Percentiles rank a stretch among this genome's conserved stretches.
These are phyloP conservation scores for Leptodermis oblonga DNA, from an alignment of 257 asterid species.

Conservation along the genomic window DNA sequence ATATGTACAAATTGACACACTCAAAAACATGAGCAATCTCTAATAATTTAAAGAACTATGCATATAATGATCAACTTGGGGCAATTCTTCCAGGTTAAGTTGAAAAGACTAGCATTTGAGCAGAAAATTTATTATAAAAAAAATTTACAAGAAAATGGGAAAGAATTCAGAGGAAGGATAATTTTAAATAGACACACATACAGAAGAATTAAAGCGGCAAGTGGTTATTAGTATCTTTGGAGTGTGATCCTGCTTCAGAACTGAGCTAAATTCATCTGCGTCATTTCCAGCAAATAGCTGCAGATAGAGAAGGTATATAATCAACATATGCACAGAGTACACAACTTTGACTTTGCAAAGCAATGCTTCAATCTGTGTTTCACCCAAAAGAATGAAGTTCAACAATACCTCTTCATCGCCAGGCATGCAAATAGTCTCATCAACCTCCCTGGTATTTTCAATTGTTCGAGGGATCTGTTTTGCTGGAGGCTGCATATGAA, in stretches of 20 bases:
- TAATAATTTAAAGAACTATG: no score
- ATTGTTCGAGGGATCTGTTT: constrained; percentile 70
- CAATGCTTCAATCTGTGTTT: no score
- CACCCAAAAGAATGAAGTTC: no score
- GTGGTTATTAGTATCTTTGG: constrained; percentile 89
- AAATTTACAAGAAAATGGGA: no score
- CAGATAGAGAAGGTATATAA: constrained; percentile 6
- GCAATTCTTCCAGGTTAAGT: no score
- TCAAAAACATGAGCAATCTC: no score
- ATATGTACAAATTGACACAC: no score
- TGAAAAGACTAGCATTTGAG: no score
- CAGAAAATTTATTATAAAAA: no score
- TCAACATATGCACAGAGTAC: not conserved
- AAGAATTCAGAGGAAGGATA: no score
- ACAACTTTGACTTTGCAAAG: not conserved
- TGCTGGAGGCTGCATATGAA: constrained; percentile 46
- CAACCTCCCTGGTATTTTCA: constrained; percentile 86
- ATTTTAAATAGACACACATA: constrained; percentile 26
- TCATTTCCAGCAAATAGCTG: constrained; percentile 74
- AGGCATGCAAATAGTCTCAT: constrained; percentile 82
- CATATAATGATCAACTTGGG: no score
- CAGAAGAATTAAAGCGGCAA: constrained; percentile 82
- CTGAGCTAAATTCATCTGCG: constrained; percentile 77
- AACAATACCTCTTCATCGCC: constrained; percentile 90
- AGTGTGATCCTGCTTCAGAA: constrained; percentile 49